Conservation (phyloP, 306 rosid species). For the Dalbergia cochinchinensis region DNA sequence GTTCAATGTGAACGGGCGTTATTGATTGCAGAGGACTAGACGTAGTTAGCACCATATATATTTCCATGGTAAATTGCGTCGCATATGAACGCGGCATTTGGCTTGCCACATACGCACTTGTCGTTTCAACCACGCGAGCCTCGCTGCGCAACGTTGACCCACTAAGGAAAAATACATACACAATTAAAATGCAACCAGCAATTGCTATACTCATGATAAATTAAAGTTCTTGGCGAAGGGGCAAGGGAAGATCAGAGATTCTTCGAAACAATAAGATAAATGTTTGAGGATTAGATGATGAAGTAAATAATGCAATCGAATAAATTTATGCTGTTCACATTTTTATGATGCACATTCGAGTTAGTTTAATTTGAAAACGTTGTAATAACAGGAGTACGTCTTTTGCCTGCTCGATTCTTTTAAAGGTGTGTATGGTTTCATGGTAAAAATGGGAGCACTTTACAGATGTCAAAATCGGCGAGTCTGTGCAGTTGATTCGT, state of each 20-base stretch:
- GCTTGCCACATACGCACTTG: background rate
- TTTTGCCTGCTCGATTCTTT: too few relatives aligned
- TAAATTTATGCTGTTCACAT: too few relatives aligned
- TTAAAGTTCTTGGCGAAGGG: background rate
- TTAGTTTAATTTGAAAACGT: too few relatives aligned
- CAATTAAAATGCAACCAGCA: background rate
- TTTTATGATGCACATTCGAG: too few relatives aligned
- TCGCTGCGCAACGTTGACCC: background rate
- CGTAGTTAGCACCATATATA: background rate
- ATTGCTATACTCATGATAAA: background rate
- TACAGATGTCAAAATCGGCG: too few relatives aligned
- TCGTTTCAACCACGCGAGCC: background rate
- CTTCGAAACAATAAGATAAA: background rate
- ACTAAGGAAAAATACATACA: background rate
- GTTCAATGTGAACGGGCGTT: background rate
- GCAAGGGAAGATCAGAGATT: background rate
- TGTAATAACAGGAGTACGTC: too few relatives aligned
- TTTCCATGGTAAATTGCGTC: background rate
- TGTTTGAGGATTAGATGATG: background rate
- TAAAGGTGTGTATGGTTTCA: too few relatives aligned
- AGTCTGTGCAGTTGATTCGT: too few relatives aligned
- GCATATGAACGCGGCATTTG: background rate
- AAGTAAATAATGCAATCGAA: too few relatives aligned
- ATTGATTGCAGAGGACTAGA: background rate
- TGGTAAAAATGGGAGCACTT: too few relatives aligned